Evolutionary conservation across 495 filamentous ascomycete genomes (phyloP), one percentile per base, ranked within the genome.

Genomic region (Extremus antarcticus): DNA sequence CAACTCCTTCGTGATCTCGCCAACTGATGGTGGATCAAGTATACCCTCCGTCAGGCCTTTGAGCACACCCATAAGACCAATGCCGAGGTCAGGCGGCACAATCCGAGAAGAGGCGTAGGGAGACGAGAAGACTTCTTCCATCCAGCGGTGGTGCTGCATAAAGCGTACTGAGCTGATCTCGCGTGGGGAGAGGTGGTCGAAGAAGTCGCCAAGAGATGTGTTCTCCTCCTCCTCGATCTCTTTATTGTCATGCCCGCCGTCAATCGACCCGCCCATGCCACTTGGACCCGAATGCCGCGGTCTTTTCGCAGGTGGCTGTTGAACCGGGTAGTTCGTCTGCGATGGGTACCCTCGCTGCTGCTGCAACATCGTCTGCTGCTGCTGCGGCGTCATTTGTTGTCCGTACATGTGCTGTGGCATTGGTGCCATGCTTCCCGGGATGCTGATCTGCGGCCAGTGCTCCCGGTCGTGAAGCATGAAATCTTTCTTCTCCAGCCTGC

Each of bases 131-230:
- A 98, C 81, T 70, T 98, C 90, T 63, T 95, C 92, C 86, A 97
- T 94, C 92, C 90, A 96, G 68, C 95, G 90, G 60, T 97, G 92
- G 63, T 98, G 92, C 62, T 95, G 92, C 58, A 81, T 84, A 65
- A 94, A 98, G 46, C 92, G 76, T 61, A 80, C 78, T 57, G 83
- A 73, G 61, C 87, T 91, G 59, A 97, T 82, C 55, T 97, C 92
- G 7, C 89, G 82, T 17, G 90, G 89, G 0, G 85, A 90, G 35
- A 94, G 71, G 48, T 88, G 76, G 62, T 98, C 92, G 63, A 98
- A 83, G 62, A 86, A 75, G 63, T 98, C 92, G 16, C 90, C 89
- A 1, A 83, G 77, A 3, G 83, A 82, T 1, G 85, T 83, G 60
- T 94, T 89, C 66, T 97, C 92, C 51, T 91, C 87, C 57, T 97